Evolutionary conservation across 768 basidiomycete genomes (phyloP).

Genomic region (Auricularia sp.): DNA sequence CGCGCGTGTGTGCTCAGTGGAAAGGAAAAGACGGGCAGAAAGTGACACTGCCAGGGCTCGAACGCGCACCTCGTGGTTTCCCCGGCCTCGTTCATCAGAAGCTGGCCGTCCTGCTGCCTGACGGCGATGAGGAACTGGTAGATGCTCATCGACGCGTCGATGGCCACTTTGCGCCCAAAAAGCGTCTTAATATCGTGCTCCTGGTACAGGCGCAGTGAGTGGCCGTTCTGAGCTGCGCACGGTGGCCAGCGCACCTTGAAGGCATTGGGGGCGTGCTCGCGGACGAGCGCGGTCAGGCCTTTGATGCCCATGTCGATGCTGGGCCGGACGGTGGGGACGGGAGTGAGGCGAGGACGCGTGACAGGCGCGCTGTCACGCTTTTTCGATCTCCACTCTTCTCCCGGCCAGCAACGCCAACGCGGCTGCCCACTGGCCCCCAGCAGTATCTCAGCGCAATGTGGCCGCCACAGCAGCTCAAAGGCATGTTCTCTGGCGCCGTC

Average conservation of each 20-base stretch:
- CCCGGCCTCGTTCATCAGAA: conserved; percentile 93
- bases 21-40: neutral
- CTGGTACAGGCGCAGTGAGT: conserved; percentile 14
- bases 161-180: conserved; percentile 95
- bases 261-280: conserved; percentile 79
- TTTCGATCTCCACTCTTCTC: neutral
- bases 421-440: too few species aligned
- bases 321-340: neutral
- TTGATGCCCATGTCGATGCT: conserved; percentile 73
- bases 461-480: too few species aligned
- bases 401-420: too few species aligned
- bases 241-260: conserved; percentile 35
- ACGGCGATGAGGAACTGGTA: conserved; percentile 99
- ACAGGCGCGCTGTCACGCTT: neutral
- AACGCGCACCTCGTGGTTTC: conserved; percentile 71
- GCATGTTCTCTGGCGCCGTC: too few species aligned
- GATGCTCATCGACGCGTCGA: conserved; percentile 96
- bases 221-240: neutral
- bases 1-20: neutral
- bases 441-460: too few species aligned
- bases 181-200: conserved; percentile 96
- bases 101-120: conserved; percentile 89
- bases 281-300: conserved; percentile 81
- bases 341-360: neutral
- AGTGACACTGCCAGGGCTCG: neutral